phyloP scores from a whole-genome alignment of 495 filamentous ascomycete genomes.

The Neurospora sp. region DNA sequence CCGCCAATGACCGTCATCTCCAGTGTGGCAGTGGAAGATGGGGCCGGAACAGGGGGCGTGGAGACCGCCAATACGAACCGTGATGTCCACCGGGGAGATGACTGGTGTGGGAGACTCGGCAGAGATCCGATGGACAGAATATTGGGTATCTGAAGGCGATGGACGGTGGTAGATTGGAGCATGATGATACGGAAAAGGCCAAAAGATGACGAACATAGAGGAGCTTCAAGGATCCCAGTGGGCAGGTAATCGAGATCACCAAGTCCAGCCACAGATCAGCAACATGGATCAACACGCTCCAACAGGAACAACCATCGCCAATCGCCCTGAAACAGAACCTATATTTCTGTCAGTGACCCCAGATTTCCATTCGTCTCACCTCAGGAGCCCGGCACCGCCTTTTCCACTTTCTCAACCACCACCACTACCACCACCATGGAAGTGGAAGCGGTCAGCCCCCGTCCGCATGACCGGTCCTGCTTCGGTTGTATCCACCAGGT shows the following conservation, averaged over 20 bases:
- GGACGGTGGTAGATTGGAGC: background rate
- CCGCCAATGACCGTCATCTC: background rate
- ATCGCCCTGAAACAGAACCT: background rate
- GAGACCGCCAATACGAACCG: background rate
- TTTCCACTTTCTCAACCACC: background rate
- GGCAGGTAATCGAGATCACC: background rate
- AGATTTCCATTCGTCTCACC: background rate
- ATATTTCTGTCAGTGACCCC: background rate
- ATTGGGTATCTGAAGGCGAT: background rate
- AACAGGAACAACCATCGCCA: background rate
- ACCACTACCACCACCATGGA: background rate
- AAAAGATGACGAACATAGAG: background rate
- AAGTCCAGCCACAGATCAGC: background rate
- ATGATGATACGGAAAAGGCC: background rate
- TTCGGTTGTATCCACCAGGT: background rate
- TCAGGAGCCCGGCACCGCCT: background rate
- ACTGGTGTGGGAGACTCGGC: background rate
- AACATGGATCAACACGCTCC: background rate
- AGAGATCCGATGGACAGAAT: background rate
- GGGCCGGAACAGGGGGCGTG: background rate
- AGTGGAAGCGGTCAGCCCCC: background rate
- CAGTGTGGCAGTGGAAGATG: background rate
- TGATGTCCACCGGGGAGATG: background rate
- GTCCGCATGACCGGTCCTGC: background rate
- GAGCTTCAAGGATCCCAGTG: too few species aligned